Base-by-base conservation (phyloP, 2,329 filamentous ascomycete species). In the Ceratocystis albifundus region DNA sequence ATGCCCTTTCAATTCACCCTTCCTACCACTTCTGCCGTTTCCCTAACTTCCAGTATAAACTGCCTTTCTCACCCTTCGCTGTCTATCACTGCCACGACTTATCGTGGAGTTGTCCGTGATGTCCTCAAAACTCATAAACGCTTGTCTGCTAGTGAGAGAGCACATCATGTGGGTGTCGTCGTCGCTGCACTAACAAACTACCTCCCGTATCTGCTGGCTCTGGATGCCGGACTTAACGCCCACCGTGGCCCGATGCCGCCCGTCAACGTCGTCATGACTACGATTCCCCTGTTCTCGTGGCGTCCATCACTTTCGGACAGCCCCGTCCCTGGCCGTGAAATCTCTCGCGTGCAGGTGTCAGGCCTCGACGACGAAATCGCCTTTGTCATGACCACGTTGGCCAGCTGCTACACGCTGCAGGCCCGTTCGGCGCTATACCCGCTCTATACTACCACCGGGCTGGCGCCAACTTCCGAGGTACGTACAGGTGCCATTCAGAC, bases 1-100 rank as follows among this genome's bases (percentile, higher is more conserved):
- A 97, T 97, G 94, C 92, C 93, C 41, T 97, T 89, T 74, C 88
- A 89, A 12, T 96, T 96, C 73, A 78, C 84, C 10, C 84, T 97
- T 41, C 92, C 94, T 1, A 97, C 93, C 0, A 96, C 93, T 4
- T 96, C 91, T 44, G 84, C 88, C 65, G 87, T 96, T 73, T 87
- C 89, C 64, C 93, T 96, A 74, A 88, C 89, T 25, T 80, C 87
- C 46, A 88, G 81, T 75, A 87, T 96, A 75, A 82, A 78, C 71
- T 93, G 88, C 72, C 84, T 86, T 70, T 90, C 90, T 2, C 93
- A 97, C 75, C 93, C 94, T 2, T 96, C 93, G 0, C 81, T 99
- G 53, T 90, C 91, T 28, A 83, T 93, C 71, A 83, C 84, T 65
- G 87, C 90, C 25, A 92, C 91, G 70, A 93, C 89, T 7, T 85